Evolutionary conservation across 257 asterid species (phyloP).

Genomic region (Handroanthus guayacan): DNA sequence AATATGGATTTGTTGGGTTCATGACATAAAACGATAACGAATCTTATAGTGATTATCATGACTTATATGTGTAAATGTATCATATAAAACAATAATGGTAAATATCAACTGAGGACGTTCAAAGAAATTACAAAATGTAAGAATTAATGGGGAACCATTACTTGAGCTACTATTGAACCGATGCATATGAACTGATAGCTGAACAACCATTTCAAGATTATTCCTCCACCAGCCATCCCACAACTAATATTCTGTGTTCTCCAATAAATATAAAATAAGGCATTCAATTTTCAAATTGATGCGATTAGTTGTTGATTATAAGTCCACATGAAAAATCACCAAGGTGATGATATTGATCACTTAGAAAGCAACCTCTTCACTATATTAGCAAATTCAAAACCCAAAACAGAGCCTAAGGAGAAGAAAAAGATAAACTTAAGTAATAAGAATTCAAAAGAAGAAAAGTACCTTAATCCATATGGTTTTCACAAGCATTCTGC

Average conservation of each 20-base stretch:
- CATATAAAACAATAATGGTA: not conserved
- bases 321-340: slow-evolving; percentile 21
- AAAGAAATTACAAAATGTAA: not conserved
- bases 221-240: slow-evolving; percentile 40
- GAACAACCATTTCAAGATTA: slow-evolving; percentile 45
- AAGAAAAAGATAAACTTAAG: not conserved
- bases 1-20: slow-evolving; percentile 42
- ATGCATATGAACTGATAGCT: slow-evolving; percentile 46
- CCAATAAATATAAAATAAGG: not conserved
- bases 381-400: not conserved
- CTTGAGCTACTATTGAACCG: slow-evolving; percentile 29
- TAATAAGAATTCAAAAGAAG: slow-evolving; percentile 4
- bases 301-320: slow-evolving; percentile 37
- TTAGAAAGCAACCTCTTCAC: slow-evolving; percentile 20
- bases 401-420: slow-evolving; percentile 13
- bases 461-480: slow-evolving; percentile 4
- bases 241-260: slow-evolving; percentile 48
- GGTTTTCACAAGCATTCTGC: slow-evolving; percentile 25
- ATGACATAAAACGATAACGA: slow-evolving; percentile 30
- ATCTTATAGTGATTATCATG: slow-evolving; percentile 25
- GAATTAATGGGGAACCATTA: slow-evolving; percentile 16
- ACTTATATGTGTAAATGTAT: slow-evolving; percentile 11
- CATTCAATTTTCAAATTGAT: slow-evolving; percentile 18
- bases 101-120: not conserved
- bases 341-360: slow-evolving; percentile 8